Evolutionary conservation across 768 basidiomycete species (phyloP).

Genomic region (Pisolithus marmoratus): DNA sequence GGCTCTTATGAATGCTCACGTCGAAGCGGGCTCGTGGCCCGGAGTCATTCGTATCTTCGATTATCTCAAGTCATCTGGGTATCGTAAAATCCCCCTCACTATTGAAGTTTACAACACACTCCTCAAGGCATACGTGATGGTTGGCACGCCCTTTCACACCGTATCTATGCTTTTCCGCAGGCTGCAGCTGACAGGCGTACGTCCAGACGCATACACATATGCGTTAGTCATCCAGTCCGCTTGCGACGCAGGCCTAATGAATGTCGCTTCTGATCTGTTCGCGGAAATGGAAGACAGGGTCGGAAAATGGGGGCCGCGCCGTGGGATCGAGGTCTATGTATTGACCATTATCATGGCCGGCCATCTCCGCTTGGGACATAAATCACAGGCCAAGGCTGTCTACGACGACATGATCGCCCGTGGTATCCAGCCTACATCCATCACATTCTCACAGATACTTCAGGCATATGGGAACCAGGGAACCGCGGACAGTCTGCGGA

Average conservation of each 20-base stretch:
- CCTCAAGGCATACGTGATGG: conserved; percentile 76
- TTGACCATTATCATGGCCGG: conserved; percentile 74
- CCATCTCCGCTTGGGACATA: conserved; percentile 53
- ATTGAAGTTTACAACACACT: conserved; percentile 72
- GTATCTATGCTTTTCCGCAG: conserved; percentile 59
- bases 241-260: conserved; percentile 64
- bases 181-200: conserved; percentile 42
- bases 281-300: conserved; percentile 54
- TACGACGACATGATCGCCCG: conserved; percentile 67
- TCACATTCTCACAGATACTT: conserved; percentile 67
- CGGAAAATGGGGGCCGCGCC: conserved; percentile 28
- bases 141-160: conserved; percentile 68
- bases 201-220: conserved; percentile 62
- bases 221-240: conserved; percentile 75
- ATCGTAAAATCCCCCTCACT: conserved; percentile 36
- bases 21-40: conserved; percentile 74
- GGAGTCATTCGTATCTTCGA: conserved; percentile 69
- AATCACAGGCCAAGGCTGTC: conserved; percentile 50
- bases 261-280: conserved; percentile 60
- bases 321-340: conserved; percentile 50
- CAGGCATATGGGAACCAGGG: conserved; percentile 49
- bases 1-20: conserved; percentile 76
- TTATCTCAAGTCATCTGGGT: conserved; percentile 38
- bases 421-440: conserved; percentile 59
- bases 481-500: conserved; percentile 42